Base-by-base conservation (phyloP, 495 filamentous ascomycete species). In the Endocarpon pusillum region DNA sequence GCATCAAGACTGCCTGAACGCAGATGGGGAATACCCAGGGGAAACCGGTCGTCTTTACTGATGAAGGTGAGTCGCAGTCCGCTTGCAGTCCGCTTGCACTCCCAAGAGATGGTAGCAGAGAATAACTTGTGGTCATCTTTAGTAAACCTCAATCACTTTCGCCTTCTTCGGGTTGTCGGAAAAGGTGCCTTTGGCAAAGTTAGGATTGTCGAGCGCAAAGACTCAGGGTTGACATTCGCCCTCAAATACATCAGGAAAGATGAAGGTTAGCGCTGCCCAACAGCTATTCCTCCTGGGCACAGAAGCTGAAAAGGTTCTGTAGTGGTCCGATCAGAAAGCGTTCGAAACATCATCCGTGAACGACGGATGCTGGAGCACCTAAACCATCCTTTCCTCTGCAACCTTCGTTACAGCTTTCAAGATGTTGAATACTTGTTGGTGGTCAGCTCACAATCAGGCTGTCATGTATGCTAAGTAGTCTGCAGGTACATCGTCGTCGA, bases 131-230 rank as follows among this genome's bases (percentile, higher is more conserved):
- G 36, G 36, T 27, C 27, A 36, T 24, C 12, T 11, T 16, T 43
- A 94, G 89, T 92, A 44, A 94, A 93, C 57, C 75, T 97, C 44
- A 94, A 94, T 47, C 91, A 97, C 52, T 97, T 97, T 52, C 79
- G 85, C 44, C 70, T 97, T 18, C 65, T 96, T 21, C 75, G 89
- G 46, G 89, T 97, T 39, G 89, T 97, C 36, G 89, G 89, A 32
- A 92, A 93, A 52, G 89, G 89, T 47, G 91, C 89, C 14, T 97
- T 97, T 56, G 89, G 89, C 40, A 97, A 97, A 54, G 89, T 97
- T 39, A 78, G 89, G 38, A 97, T 97, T 45, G 89, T 97, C 45
- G 89, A 97, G 62, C 70, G 85, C 41, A 97, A 94, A 54, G 89
- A 97, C 52, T 91, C 87, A 1, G 77, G 75, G 29, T 75, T 80